Evolutionary conservation across 1,284 basidiomycete genomes (phyloP), one percentile per base, ranked within the genome.

Genomic region (Moesziomyces sp.): DNA sequence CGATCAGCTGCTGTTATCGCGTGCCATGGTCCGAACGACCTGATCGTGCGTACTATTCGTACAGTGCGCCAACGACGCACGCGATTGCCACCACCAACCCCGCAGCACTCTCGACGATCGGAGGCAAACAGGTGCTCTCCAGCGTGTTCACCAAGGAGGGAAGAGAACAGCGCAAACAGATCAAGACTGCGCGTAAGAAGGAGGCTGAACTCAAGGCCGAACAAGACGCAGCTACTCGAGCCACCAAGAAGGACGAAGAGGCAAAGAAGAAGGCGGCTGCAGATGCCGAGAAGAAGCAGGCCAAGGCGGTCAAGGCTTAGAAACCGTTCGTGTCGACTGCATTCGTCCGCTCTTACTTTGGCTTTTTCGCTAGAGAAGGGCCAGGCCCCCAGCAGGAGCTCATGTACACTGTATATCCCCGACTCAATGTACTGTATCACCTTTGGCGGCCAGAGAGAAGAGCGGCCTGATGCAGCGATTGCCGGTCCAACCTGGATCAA

Each of bases 151-250:
- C 73, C 14, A 65, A 71, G 19, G 38, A 75, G 30, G 73, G 62
- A 3, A 50, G 73, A 2, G 52, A 54, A 13, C 64, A 63, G 51
- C 47, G 59, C 4, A 60, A 60, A 49, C 43, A 63, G 57, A 57
- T 65, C 58, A 74, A 71, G 70, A 80, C 81, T 24, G 81, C 79
- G 11, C 77, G 69, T 60, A 79, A 77, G 53, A 77, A 62, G 26
- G 49, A 57, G 40, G 56, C 43, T 7, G 50, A 24, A 21, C 19
- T 59, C 40, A 53, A 63, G 34, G 55, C 63, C 4, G 69, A 61
- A 24, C 49, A 60, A 18, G 50, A 59, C 14, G 59, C 66, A 19
- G 54, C 58, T 10, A 55, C 59, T 5, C 46, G 18, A 18, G 55
- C 19, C 5, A 43, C 55, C 6, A 58, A 70, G 42, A 61, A 66